Base-by-base conservation (phyloP, 352 stramenopile species). In the Phytophthora fragariae region DNA sequence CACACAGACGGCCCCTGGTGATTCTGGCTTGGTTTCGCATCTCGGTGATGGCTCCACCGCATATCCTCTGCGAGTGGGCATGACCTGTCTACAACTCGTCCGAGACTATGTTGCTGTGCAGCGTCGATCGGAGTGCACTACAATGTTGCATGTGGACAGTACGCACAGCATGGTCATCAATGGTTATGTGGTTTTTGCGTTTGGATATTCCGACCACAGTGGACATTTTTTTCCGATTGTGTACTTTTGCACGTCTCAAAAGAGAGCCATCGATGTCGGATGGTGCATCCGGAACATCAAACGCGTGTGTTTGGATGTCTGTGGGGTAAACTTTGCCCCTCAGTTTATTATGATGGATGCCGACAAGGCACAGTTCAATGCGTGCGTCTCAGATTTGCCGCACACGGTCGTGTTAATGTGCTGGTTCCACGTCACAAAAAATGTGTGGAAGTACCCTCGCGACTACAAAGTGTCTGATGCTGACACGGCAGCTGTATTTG, bases 381-480 rank as follows among this genome's bases (percentile, higher is more conserved):
- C 52, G 5, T 59, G 54, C 24, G 27, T 53, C 1, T 19, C 55
- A 2, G 63, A 59, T n/a, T 12, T 70, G 3, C 54, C 54, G 3
- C 41, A 46, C n/a, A 9, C 53, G 47, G 47, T 15, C 1, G 63
- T 57, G 7, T 10, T 64, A 5, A 58, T 59, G 52, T 70, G 54
- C 29, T 58, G 63, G 53, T 70, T 64, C 21, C 35, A 70, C 17
- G 31, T 70, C 0, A 53, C 44, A 19, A n/a, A 44, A n/a, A 70
- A 70, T 19, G 63, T 64, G 7, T 58, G 54, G 54, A 64, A 57
- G 10, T 41, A 61, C 31, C 12, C 39, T 11, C 14, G 24, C 2
- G 7, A 41, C 29, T 27, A 27, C 12, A 12, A 19, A 49, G 62
- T 69, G 3, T 9, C 4, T 17, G 5, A 29, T 17, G 9, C 19